These are phyloP conservation scores for Lodderomyces metapsilosis DNA, from an alignment of 1,139 yeast species.

Conservation along the genomic window DNA sequence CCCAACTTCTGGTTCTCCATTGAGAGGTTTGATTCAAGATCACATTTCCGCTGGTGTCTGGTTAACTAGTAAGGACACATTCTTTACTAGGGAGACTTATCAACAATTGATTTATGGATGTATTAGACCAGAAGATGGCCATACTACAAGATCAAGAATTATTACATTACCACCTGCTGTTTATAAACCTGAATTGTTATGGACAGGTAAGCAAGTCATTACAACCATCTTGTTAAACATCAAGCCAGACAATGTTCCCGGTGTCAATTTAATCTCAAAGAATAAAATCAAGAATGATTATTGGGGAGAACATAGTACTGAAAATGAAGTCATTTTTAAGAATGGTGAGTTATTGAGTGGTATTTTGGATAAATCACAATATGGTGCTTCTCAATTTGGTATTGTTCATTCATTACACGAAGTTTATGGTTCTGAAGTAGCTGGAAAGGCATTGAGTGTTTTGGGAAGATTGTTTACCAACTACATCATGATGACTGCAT, in stretches of 20 bases:
- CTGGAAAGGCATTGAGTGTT: slow-evolving; percentile 87
- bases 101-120: slow-evolving; percentile 94
- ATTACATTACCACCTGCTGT: slow-evolving; percentile 88
- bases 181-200: slow-evolving; percentile 79
- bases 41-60: slow-evolving; percentile 99
- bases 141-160: slow-evolving; percentile 69
- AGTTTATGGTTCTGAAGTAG: slow-evolving; percentile 86
- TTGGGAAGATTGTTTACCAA: slow-evolving; percentile 93
- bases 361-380: slow-evolving; percentile 94
- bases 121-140: slow-evolving; percentile 98
- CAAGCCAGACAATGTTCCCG: slow-evolving; percentile 85
- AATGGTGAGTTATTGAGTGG: slow-evolving; percentile 90
- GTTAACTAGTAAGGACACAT: slow-evolving; percentile 90
- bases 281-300: slow-evolving; percentile 93
- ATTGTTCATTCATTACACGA: slow-evolving; percentile 95
- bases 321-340: slow-evolving; percentile 80
- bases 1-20: slow-evolving; percentile 97
- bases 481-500: slow-evolving; percentile 87
- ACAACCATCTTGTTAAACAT: slow-evolving; percentile 86
- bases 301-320: slow-evolving; percentile 85
- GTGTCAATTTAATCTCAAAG: slow-evolving; percentile 76
- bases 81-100: slow-evolving; percentile 86
- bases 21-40: slow-evolving; percentile 98
- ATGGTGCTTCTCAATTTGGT: slow-evolving; percentile 98
- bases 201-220: slow-evolving; percentile 99